These are phyloP conservation scores for Massariosphaeria phaeospora DNA, from an alignment of 495 filamentous ascomycete species.

Conservation along the genomic window DNA sequence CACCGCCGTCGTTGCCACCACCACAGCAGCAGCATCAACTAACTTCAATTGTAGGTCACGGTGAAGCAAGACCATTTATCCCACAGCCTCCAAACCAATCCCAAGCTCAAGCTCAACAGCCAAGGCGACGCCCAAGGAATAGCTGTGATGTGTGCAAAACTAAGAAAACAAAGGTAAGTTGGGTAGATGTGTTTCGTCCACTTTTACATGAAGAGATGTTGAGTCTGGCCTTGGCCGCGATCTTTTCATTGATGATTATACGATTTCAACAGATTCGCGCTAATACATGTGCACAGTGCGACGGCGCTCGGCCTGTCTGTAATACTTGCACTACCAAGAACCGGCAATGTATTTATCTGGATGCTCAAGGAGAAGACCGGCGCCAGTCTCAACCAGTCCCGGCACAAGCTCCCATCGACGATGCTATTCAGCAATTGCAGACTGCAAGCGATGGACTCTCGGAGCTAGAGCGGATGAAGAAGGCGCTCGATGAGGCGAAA, in stretches of 20 bases:
- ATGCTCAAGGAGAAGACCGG: slow-evolving; percentile 6
- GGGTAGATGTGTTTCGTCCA: no score
- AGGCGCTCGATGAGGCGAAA: slow-evolving; percentile 27
- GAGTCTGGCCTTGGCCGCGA: no score
- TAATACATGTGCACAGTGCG: slow-evolving; percentile 18
- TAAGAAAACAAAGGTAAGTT: slow-evolving; percentile 30
- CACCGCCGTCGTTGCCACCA: background rate
- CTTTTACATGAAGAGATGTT: no score
- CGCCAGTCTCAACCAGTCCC: slow-evolving; percentile 1
- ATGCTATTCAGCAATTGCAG: slow-evolving; percentile 11
- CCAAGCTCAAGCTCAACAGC: slow-evolving; percentile 4
- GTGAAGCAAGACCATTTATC: no score
- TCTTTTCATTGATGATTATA: no score
- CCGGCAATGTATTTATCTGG: slow-evolving; percentile 26
- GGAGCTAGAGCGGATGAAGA: slow-evolving; percentile 28
- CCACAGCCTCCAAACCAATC: background rate
- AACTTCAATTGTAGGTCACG: background rate
- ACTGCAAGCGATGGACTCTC: slow-evolving; percentile 14
- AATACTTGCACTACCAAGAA: slow-evolving; percentile 26
- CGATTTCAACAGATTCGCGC: no score
- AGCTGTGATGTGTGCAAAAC: slow-evolving; percentile 31
- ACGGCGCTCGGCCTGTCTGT: slow-evolving; percentile 25
- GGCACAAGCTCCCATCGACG: background rate
- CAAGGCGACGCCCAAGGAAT: slow-evolving; percentile 4
- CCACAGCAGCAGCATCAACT: background rate